Evolutionary conservation across 495 filamentous ascomycete species (phyloP).

Genomic region (Aspergillus sclerotioniger): DNA sequence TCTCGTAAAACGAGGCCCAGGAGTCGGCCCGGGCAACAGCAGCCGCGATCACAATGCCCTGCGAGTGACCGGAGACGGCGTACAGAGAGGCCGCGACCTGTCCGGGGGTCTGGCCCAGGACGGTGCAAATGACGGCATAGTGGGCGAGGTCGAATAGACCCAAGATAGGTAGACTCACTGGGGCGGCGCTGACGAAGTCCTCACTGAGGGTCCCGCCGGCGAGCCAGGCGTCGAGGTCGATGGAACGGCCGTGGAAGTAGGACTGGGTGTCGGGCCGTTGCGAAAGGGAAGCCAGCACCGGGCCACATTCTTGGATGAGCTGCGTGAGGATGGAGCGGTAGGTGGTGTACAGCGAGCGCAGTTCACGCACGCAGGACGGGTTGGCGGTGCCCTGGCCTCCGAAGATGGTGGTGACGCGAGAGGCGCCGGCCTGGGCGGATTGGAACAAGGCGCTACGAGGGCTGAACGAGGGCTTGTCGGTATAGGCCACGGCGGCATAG

Average conservation of each 20-base stretch:
- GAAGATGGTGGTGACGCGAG: not conserved
- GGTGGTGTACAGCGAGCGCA: not conserved
- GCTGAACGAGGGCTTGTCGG: not conserved
- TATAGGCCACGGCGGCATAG: not conserved
- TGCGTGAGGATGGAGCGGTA: not conserved
- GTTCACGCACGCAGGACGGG: not conserved
- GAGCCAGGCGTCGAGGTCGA: not conserved
- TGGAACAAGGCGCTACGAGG: not conserved
- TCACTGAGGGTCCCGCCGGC: not conserved
- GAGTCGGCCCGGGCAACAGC: slow-evolving; percentile 18
- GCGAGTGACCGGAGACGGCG: slow-evolving; percentile 25
- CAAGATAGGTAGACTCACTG: slow-evolving; percentile 24
- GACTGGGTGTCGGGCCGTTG: not conserved
- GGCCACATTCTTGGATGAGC: not conserved
- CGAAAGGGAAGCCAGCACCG: not conserved
- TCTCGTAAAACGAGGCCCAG: slow-evolving; percentile 22
- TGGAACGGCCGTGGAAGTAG: not conserved
- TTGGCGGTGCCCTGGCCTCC: not conserved
- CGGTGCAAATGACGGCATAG: slow-evolving; percentile 19
- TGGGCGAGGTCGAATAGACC: slow-evolving; percentile 17
- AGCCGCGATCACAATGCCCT: slow-evolving; percentile 26
- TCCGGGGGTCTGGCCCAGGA: slow-evolving; percentile 17
- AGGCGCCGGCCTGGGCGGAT: not conserved
- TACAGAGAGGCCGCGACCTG: slow-evolving; percentile 14
- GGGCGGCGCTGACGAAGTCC: not conserved